Conservation (phyloP, 176 grass and related monocot species). For the Paspalum notatum region DNA sequence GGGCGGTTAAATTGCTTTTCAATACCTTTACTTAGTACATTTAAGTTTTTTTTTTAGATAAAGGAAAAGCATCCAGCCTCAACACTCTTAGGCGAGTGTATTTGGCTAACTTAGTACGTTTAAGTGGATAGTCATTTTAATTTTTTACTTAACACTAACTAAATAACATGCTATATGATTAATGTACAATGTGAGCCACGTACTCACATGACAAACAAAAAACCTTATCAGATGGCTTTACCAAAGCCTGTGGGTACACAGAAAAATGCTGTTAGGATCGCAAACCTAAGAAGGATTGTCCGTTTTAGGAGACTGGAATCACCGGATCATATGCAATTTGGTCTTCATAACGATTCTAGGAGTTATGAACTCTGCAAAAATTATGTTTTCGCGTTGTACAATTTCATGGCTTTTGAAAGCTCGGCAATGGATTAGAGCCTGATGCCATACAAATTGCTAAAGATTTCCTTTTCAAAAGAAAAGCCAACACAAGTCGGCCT, state of each 20-base stretch:
- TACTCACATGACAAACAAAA: neutral
- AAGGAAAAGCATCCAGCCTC: too few relatives aligned
- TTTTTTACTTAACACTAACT: neutral
- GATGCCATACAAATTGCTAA: neutral
- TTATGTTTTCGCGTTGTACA: neutral
- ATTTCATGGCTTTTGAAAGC: neutral
- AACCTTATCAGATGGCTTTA: conserved; percentile 3
- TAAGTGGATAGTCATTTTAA: neutral
- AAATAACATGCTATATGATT: neutral
- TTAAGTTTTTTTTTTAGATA: too few relatives aligned
- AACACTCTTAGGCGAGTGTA: too few relatives aligned
- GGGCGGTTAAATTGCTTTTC: neutral
- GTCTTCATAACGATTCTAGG: neutral
- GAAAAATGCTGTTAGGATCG: neutral
- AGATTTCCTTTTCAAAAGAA: neutral
- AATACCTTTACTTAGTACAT: neutral
- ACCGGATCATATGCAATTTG: neutral
- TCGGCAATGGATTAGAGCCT: neutral
- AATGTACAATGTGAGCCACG: neutral
- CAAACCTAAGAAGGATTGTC: neutral
- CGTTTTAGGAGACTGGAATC: neutral
- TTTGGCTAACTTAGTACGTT: too few relatives aligned
- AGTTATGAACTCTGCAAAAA: neutral
- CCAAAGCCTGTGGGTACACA: neutral
- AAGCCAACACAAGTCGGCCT: neutral